Conservation (phyloP, 2,329 filamentous ascomycete genomes). For the Purpureocillium lavendulum region DNA sequence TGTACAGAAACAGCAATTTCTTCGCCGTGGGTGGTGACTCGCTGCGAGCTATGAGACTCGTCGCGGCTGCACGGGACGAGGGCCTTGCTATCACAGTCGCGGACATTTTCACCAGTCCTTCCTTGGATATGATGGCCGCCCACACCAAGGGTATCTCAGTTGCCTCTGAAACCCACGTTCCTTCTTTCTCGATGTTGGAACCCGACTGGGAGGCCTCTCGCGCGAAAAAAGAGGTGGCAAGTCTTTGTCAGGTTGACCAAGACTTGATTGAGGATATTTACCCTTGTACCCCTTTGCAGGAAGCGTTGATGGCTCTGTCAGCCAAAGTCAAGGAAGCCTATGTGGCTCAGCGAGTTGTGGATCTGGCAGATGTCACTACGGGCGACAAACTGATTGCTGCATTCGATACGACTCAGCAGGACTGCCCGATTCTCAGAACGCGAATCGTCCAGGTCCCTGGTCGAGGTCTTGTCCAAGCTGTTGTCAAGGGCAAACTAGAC, state of each 20-base stretch:
- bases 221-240: conserved; percentile 27
- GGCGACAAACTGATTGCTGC: conserved; percentile 31
- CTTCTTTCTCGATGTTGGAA: conserved; percentile 31
- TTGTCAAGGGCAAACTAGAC: conserved; percentile 30
- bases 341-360: conserved; percentile 39
- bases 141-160: conserved; percentile 14
- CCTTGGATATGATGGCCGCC: conserved; percentile 33
- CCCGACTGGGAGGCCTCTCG: conserved; percentile 21
- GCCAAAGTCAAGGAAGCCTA: conserved; percentile 43
- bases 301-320: conserved; percentile 45
- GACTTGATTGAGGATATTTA: conserved; percentile 39
- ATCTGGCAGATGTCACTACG: conserved; percentile 25
- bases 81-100: conserved; percentile 34
- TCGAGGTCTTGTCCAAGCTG: conserved; percentile 37
- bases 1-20: conserved; percentile 33
- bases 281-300: conserved; percentile 46
- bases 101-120: conserved; percentile 35
- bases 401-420: conserved; percentile 28
- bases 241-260: conserved; percentile 27
- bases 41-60: conserved; percentile 41
- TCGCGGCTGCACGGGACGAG: conserved; percentile 30
- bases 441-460: conserved; percentile 37
- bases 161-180: conserved; percentile 15
- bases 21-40: conserved; percentile 43
- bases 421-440: conserved; percentile 36